These are phyloP conservation scores for Cryomyces minteri DNA, from an alignment of 495 filamentous ascomycete species.

Conservation along the genomic window DNA sequence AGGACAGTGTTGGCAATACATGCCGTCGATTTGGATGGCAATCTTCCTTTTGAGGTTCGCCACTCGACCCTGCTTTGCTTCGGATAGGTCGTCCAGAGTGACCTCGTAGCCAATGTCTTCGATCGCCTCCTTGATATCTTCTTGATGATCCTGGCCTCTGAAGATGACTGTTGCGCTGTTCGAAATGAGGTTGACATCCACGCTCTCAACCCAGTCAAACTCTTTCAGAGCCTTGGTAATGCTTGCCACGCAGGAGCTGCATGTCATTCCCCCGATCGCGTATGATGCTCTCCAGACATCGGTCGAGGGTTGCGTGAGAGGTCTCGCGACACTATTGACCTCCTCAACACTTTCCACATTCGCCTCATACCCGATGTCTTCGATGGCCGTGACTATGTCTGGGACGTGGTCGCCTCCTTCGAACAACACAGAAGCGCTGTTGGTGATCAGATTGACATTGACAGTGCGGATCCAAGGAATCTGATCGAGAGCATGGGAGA, in stretches of 20 bases:
- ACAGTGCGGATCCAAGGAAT: slow-evolving; percentile 33
- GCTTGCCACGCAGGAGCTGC: slow-evolving; percentile 48
- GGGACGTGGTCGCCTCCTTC: slow-evolving; percentile 24
- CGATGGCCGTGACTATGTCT: slow-evolving; percentile 28
- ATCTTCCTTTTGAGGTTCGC: slow-evolving; percentile 33
- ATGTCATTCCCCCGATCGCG: slow-evolving; percentile 72
- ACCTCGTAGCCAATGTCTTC: slow-evolving; percentile 72
- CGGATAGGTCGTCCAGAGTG: slow-evolving; percentile 31
- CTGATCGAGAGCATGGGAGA: slow-evolving; percentile 30
- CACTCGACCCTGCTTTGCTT: slow-evolving; percentile 1
- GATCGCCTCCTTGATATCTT: slow-evolving; percentile 47
- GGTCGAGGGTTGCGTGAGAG: not conserved
- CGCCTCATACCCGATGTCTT: slow-evolving; percentile 38
- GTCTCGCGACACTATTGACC: not conserved
- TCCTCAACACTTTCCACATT: slow-evolving; percentile 25
- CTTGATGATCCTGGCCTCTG: slow-evolving; percentile 24
- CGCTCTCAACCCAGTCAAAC: slow-evolving; percentile 40
- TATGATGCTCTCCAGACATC: slow-evolving; percentile 32
- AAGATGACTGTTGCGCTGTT: slow-evolving; percentile 32
- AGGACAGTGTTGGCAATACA: slow-evolving; percentile 80
- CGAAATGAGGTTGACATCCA: slow-evolving; percentile 50
- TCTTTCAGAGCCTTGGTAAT: slow-evolving; percentile 47
- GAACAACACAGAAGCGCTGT: slow-evolving; percentile 33
- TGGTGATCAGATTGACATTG: slow-evolving; percentile 38
- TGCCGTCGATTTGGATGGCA: slow-evolving; percentile 53